Evolutionary conservation across 2,329 filamentous ascomycete species (phyloP).

Genomic region (Xylaria arbuscula): DNA sequence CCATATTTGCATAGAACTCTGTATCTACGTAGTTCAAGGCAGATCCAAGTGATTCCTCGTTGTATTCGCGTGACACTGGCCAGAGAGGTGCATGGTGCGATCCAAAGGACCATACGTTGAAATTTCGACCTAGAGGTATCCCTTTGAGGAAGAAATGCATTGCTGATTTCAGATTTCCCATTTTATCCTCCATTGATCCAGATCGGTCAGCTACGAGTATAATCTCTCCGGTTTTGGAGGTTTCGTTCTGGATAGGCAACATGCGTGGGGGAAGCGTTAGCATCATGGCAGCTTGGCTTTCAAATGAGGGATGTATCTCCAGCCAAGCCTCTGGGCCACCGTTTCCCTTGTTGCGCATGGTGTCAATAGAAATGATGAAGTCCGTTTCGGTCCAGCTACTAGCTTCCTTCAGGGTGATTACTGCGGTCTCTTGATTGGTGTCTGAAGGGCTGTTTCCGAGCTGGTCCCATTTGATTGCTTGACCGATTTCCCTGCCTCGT

Average conservation of each 20-base stretch:
- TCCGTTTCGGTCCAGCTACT: conserved; percentile 41
- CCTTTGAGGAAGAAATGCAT: conserved; percentile 69
- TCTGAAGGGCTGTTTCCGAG: not conserved
- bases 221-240: conserved; percentile 30
- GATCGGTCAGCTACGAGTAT: conserved; percentile 47
- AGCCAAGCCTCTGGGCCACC: conserved; percentile 42
- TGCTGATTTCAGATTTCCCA: conserved; percentile 59
- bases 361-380: conserved; percentile 46
- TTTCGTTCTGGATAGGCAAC: conserved; percentile 21
- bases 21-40: conserved; percentile 43
- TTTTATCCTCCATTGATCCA: conserved; percentile 59
- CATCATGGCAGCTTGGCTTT: conserved; percentile 45
- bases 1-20: conserved; percentile 60
- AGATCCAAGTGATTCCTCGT: conserved; percentile 58
- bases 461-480: conserved; percentile 33
- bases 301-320: conserved; percentile 42
- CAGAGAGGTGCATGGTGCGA: conserved; percentile 37
- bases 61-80: conserved; percentile 30
- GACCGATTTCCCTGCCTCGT: conserved; percentile 19
- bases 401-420: conserved; percentile 29
- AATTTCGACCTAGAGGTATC: conserved; percentile 52
- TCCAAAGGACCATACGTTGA: conserved; percentile 67
- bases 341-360: conserved; percentile 13
- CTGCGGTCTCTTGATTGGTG: conserved; percentile 3
- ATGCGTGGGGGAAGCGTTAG: conserved; percentile 42